A percentile compares a stretch with the other conserved stretches of the same genome.
Conservation (phyloP, 2,329 filamentous ascomycete genomes). For the Neoarthrinium moseri region DNA sequence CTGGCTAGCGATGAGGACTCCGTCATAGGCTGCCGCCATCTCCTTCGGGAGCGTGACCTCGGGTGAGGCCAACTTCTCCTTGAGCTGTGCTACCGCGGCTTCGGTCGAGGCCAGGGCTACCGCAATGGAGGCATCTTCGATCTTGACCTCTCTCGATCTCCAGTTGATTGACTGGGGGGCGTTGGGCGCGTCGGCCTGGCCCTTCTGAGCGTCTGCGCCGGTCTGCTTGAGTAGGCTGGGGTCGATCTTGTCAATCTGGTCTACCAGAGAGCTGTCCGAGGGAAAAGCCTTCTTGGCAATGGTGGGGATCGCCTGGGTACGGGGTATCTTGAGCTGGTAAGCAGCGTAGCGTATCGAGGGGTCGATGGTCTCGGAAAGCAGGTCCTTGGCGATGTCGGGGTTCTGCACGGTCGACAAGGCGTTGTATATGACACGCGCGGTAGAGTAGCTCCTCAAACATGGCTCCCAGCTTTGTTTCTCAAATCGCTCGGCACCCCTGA, state of each 20-base stretch:
- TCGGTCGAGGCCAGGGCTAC: slow-evolving; percentile 74
- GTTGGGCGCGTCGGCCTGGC: slow-evolving; percentile 48
- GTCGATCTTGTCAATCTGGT: slow-evolving; percentile 70
- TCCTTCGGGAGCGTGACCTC: slow-evolving; percentile 55
- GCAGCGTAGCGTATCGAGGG: slow-evolving; percentile 92
- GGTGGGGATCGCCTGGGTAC: slow-evolving; percentile 76
- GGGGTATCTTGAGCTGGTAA: slow-evolving; percentile 84
- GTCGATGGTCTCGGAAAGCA: slow-evolving; percentile 83
- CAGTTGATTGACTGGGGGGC: slow-evolving; percentile 77
- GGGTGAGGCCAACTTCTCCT: slow-evolving; percentile 44
- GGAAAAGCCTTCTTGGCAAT: slow-evolving; percentile 82
- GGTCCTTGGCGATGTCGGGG: slow-evolving; percentile 80
- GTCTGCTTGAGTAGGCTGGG: slow-evolving; percentile 63
- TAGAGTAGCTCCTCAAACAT: slow-evolving; percentile 74
- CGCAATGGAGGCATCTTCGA: slow-evolving; percentile 91
- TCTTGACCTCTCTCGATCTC: slow-evolving; percentile 80
- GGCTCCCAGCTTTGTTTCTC: slow-evolving; percentile 85
- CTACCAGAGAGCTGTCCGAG: slow-evolving; percentile 59
- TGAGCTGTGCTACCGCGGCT: slow-evolving; percentile 48
- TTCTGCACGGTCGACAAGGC: slow-evolving; percentile 64
- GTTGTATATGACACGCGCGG: slow-evolving; percentile 79
- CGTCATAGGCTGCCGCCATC: slow-evolving; percentile 84
- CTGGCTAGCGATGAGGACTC: slow-evolving; percentile 84
- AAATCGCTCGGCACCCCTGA: slow-evolving; percentile 76
- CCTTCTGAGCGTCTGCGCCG: slow-evolving; percentile 46